Percentiles rank a stretch among this genome's conserved stretches.
Evolutionary conservation across 2,329 filamentous ascomycete species (phyloP).

Genomic region (Pseudonectria foliicola): DNA sequence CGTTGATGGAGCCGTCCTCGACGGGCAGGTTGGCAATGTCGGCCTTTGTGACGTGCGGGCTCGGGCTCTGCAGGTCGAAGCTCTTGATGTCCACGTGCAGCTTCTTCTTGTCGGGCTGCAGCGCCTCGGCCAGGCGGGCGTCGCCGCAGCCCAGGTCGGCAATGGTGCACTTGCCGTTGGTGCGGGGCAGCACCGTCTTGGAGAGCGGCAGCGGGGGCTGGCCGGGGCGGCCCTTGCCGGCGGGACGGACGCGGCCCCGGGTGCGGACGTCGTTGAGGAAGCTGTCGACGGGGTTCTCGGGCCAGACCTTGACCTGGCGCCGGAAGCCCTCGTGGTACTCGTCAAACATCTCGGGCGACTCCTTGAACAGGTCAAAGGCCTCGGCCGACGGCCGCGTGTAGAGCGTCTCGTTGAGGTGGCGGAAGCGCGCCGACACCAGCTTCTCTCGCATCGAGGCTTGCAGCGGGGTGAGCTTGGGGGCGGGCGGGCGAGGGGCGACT

Average conservation of each 20-base stretch:
- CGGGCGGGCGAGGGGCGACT: conserved; percentile 32
- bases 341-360: conserved; percentile 85
- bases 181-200: conserved; percentile 58
- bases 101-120: conserved; percentile 57
- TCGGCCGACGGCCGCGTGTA: conserved; percentile 86
- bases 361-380: conserved; percentile 74
- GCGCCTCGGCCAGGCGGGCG: conserved; percentile 65
- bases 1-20: conserved; percentile 65
- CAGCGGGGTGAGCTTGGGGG: conserved; percentile 73
- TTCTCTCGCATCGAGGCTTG: conserved; percentile 94
- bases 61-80: conserved; percentile 78
- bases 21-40: conserved; percentile 84
- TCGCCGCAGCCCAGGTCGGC: conserved; percentile 93
- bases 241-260: conserved; percentile 51
- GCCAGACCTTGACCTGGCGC: conserved; percentile 92
- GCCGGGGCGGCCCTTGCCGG: conserved; percentile 23
- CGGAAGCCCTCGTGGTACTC: conserved; percentile 97
- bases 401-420: conserved; percentile 91
- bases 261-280: conserved; percentile 67
- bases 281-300: conserved; percentile 86
- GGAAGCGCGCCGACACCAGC: conserved; percentile 89
- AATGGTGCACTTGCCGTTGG: conserved; percentile 65
- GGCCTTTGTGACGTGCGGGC: conserved; percentile 71
- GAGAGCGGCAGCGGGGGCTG: conserved; percentile 19
- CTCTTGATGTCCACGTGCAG: conserved; percentile 70